phyloP scores from a whole-genome alignment of 2,329 filamentous ascomycete species.

The Cladosporium sp. region DNA sequence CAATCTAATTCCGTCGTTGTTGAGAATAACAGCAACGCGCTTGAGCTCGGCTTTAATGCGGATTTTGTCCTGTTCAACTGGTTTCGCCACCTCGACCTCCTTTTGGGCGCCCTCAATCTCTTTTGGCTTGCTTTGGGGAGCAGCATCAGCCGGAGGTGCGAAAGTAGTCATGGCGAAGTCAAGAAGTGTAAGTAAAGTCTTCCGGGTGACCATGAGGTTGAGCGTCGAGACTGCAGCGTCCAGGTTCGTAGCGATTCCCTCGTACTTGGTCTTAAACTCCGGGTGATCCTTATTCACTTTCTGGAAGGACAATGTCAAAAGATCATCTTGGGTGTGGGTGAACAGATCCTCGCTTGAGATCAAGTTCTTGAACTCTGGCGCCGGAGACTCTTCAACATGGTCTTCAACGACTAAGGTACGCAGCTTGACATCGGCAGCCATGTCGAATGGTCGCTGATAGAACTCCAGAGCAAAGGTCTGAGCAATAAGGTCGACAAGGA shows the following conservation, averaged over 20 bases:
- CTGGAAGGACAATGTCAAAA: slow-evolving; percentile 84
- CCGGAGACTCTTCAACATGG: slow-evolving; percentile 80
- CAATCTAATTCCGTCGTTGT: slow-evolving; percentile 93
- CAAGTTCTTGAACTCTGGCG: slow-evolving; percentile 92
- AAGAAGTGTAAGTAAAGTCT: slow-evolving; percentile 82
- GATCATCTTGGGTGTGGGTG: slow-evolving; percentile 66
- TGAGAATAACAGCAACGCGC: slow-evolving; percentile 88
- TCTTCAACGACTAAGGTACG: slow-evolving; percentile 87
- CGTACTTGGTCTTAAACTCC: slow-evolving; percentile 86
- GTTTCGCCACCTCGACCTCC: slow-evolving; percentile 30
- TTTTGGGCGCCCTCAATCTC: slow-evolving; percentile 25
- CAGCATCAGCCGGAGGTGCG: slow-evolving; percentile 39
- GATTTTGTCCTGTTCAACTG: slow-evolving; percentile 64
- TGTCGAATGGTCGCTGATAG: slow-evolving; percentile 83
- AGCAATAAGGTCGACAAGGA: slow-evolving; percentile 87
- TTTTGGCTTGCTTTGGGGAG: slow-evolving; percentile 19
- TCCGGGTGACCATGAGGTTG: slow-evolving; percentile 89
- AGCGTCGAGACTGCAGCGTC: slow-evolving; percentile 91
- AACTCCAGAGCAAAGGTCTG: slow-evolving; percentile 84
- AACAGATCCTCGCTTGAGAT: slow-evolving; percentile 80
- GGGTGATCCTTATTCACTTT: slow-evolving; percentile 87
- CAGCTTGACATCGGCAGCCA: slow-evolving; percentile 86
- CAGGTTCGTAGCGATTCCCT: slow-evolving; percentile 89
- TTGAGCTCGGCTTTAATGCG: slow-evolving; percentile 90
- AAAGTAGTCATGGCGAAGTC: slow-evolving; percentile 96